Conservation (phyloP, 208 protist species). For the Giardia duodenalis region DNA sequence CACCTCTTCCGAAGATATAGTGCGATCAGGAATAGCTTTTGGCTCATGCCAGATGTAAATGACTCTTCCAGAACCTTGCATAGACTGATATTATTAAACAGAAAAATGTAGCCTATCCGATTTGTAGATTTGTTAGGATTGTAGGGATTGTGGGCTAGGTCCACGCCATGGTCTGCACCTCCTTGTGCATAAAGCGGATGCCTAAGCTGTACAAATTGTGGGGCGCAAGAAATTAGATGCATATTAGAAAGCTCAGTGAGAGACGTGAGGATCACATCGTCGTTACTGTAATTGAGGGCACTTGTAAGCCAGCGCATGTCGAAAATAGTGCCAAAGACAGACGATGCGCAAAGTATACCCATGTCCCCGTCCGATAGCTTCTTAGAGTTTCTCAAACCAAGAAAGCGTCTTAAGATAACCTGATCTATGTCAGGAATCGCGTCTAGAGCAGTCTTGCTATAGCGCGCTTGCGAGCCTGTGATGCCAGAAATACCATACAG, state of each 20-base stretch:
- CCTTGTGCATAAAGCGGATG: not conserved
- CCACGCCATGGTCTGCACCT: not conserved
- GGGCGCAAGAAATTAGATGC: not conserved
- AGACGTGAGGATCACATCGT: not conserved
- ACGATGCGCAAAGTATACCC: not conserved
- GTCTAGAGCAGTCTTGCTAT: not conserved
- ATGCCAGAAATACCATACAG: not conserved
- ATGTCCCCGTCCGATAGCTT: not conserved
- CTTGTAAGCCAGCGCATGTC: not conserved
- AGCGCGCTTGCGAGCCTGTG: not conserved
- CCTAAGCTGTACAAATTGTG: not conserved
- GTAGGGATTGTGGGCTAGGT: too few relatives aligned
- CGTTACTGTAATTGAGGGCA: not conserved
- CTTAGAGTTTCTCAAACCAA: not conserved
- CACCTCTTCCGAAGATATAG: not conserved
- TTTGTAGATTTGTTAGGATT: not conserved
- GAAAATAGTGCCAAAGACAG: not conserved
- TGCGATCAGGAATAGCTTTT: not conserved
- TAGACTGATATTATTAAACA: not conserved
- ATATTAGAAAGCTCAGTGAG: not conserved
- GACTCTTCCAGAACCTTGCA: not conserved
- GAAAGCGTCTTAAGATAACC: not conserved
- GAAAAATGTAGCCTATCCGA: not conserved
- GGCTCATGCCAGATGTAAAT: not conserved
- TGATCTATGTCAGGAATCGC: not conserved